phyloP scores from a whole-genome alignment of 2,329 filamentous ascomycete genomes.

The Aspergillus terreus region DNA sequence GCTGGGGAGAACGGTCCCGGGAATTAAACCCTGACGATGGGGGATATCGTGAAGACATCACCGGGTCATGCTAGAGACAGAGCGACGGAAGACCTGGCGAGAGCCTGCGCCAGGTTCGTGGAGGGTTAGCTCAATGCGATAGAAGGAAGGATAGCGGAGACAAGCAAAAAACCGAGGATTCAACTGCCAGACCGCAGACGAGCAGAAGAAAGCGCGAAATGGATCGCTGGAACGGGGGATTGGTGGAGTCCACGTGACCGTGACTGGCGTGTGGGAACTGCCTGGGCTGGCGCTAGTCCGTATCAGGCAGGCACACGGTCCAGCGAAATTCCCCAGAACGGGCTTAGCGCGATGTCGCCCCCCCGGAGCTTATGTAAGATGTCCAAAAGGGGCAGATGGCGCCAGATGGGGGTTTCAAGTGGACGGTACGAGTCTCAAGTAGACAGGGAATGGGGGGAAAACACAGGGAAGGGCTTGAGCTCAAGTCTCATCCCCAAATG shows the following conservation, averaged over 20 bases:
- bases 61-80: conserved; percentile 35
- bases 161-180: background rate
- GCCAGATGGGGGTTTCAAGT: background rate
- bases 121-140: conserved; percentile 13
- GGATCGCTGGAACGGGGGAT: conserved; percentile 3
- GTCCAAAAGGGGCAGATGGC: background rate
- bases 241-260: conserved; percentile 24
- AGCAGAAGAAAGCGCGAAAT: conserved; percentile 1
- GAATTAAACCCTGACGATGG: conserved; percentile 60
- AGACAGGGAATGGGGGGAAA: background rate
- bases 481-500: no score
- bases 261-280: conserved; percentile 19
- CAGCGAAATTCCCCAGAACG: conserved; percentile 3
- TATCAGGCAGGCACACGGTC: conserved; percentile 4
- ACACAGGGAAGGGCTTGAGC: background rate
- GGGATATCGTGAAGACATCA: conserved; percentile 59
- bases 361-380: background rate
- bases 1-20: conserved; percentile 66
- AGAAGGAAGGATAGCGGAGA: background rate
- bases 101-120: conserved; percentile 40
- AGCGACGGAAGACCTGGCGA: conserved; percentile 16
- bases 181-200: background rate
- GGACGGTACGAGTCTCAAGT: background rate
- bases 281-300: conserved; percentile 13
- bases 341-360: background rate